Base-by-base conservation (phyloP, 805 yeast species). In the Wickerhamiella shivajii region DNA sequence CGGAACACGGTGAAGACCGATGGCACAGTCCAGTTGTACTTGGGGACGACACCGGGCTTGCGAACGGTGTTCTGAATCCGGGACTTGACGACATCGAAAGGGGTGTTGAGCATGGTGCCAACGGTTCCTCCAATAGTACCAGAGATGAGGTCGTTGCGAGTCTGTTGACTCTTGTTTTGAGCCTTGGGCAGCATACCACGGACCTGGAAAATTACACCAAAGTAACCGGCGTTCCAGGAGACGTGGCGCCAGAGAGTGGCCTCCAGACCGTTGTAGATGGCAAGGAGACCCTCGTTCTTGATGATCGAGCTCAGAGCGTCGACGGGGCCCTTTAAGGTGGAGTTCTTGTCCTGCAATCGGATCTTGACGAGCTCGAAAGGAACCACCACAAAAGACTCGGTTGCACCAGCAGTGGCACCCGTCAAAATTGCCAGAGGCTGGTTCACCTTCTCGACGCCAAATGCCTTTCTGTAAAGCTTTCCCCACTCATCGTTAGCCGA, bases 401-500 rank as follows among this genome's bases (percentile, higher is more conserved):
- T 76, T 24, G 95, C 92, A 63, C 99, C 99, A 6, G 99, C 98
- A 39, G 93, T 78, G 23, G 97, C 96, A 61, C 99, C 99, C 26
- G 95, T 80, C 45, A 87, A 64, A 36, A 90, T 63, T 2, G 96
- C 83, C 51, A 90, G 63, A 6, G 78, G 72, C 60, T 87, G 97
- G 42, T 64, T 79, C 71, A 78, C 68, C 42, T 68, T 56, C 6
- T 64, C 55, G 28, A 78, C 66, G 33, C 81, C 93, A 54, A 85
- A 83, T 14, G 61, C 53, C 19, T 64, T 63, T 45, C 71, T 71
- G 67, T 84, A 87, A 45, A 84, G 57, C 56, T 77, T 77, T 34
- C 93, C 87, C 77, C 93, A 90, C 56, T 83, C 92, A 55, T 90
- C 98, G 55, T 90, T 90, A 41, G 96, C 94, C 33, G 97, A 96